Evolutionary conservation across 1,284 basidiomycete species (phyloP).

Genomic region (Trametes pubescens): DNA sequence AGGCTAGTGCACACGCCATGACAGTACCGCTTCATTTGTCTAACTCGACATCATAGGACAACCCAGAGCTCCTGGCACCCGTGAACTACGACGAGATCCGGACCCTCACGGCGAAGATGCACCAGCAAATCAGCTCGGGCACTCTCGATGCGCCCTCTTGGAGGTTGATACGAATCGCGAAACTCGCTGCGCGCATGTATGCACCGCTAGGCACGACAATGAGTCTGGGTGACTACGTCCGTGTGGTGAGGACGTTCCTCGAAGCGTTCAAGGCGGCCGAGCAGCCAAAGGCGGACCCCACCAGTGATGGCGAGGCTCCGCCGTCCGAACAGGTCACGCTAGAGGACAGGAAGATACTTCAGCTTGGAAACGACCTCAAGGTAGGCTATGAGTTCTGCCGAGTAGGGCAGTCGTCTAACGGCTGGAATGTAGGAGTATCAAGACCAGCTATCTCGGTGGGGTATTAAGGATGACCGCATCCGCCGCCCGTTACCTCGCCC

Average conservation of each 20-base stretch:
- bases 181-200: slow-evolving; percentile 81
- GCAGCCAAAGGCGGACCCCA: slow-evolving; percentile 30
- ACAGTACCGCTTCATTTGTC: neutral
- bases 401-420: neutral
- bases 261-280: slow-evolving; percentile 71
- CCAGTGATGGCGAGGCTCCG: slow-evolving; percentile 39
- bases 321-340: slow-evolving; percentile 33
- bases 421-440: slow-evolving; percentile 65
- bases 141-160: slow-evolving; percentile 86
- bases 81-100: slow-evolving; percentile 69
- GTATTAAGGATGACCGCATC: slow-evolving; percentile 85
- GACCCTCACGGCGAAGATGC: slow-evolving; percentile 67
- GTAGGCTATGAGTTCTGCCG: slow-evolving; percentile 43
- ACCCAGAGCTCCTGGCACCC: slow-evolving; percentile 76
- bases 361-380: slow-evolving; percentile 67
- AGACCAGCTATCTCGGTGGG: slow-evolving; percentile 66
- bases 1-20: slow-evolving; percentile 46
- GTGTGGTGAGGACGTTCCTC: slow-evolving; percentile 75
- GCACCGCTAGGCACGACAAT: slow-evolving; percentile 84
- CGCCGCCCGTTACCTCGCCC: slow-evolving; percentile 65
- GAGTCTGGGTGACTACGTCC: slow-evolving; percentile 82
- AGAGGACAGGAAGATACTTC: slow-evolving; percentile 46
- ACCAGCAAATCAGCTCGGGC: slow-evolving; percentile 74
- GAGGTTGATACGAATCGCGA: slow-evolving; percentile 77
- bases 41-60: slow-evolving; percentile 52